Evolutionary conservation across 208 protist species (phyloP), one percentile per base, ranked within the genome.

Genomic region (Leishmania aethiopica): DNA sequence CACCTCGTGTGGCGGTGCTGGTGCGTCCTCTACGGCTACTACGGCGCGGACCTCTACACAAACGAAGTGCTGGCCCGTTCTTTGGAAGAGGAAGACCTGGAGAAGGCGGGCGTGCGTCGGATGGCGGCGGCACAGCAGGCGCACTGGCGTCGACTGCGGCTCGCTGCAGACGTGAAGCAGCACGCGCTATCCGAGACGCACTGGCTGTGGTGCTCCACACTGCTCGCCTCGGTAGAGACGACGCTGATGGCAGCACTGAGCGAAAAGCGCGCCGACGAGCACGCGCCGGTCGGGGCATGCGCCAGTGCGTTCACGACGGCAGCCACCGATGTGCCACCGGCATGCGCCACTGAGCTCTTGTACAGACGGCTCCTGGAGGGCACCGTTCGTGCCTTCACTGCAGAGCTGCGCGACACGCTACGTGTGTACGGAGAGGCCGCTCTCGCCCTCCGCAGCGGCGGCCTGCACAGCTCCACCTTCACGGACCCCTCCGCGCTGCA

Each of bases 101-200:
- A 66, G 80, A 64, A n/a, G 17, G 84, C 76, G 8, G 84, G 62
- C 0, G 75, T 87, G 60, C 66, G 8, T 3, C 70, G 49, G 62
- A 77, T 84, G 86, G 32, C 55, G 17, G 62, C 64, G 40, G 60
- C 79, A 42, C 81, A 86, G 79, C 78, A 81, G 64, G 76, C 45
- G 17, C 67, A 80, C 57, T 84, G 75, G 67, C 69, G 71, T 2
- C 76, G 66, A 17, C 25, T 75, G 59, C 73, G 70, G 8, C 66
- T 78, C 22, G n/a, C 47, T 1, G 53, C 67, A 1, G 59, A 49
- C 19, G 57, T 82, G 32, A 73, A 80, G 75, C 78, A 80, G 64
- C 80, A 84, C 62, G 47, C 73, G 10, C 59, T 86, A 28, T 86
- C 86, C 2, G 86, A 89, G 62, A 79, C 86, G 25, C 77, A 84